Percentiles rank a stretch among this genome's conserved stretches.
Conservation (phyloP, 495 filamentous ascomycete genomes). For the Neurospora sp. region DNA sequence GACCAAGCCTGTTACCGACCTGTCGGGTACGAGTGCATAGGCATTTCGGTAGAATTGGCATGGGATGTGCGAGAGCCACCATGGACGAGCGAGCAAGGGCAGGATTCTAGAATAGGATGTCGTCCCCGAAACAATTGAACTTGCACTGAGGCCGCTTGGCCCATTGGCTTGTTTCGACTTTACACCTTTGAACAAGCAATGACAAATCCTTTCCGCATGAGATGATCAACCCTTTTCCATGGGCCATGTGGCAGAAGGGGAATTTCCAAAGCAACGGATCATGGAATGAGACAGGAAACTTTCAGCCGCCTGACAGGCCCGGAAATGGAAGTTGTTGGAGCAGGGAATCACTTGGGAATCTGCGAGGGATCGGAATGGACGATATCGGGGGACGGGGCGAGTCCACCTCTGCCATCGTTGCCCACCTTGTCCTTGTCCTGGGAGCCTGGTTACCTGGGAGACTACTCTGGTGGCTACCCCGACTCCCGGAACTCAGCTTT, state of each 20-base stretch:
- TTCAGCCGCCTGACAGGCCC: not conserved
- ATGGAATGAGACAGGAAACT: not conserved
- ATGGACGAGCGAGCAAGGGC: not conserved
- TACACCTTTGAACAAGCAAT: not conserved
- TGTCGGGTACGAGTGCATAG: not conserved
- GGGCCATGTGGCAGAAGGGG: not conserved
- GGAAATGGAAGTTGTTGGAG: not conserved
- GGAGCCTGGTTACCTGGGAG: not conserved
- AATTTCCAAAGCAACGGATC: not conserved
- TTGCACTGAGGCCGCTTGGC: not conserved
- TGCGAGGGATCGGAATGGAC: not conserved
- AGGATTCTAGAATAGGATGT: not conserved
- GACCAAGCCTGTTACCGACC: not conserved
- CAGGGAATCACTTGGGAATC: not conserved
- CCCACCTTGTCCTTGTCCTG: not conserved
- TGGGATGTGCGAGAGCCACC: not conserved
- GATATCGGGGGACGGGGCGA: not conserved
- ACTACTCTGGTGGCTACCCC: not conserved
- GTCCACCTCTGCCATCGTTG: not conserved
- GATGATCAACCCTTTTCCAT: not conserved
- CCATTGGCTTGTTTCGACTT: not conserved
- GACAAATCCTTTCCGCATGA: not conserved
- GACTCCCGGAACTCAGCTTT: not conserved
- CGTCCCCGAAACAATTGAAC: not conserved
- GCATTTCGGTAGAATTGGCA: not conserved